Evolutionary conservation across 2,329 filamentous ascomycete species (phyloP).

Genomic region (Raffaelea ambrosiae): DNA sequence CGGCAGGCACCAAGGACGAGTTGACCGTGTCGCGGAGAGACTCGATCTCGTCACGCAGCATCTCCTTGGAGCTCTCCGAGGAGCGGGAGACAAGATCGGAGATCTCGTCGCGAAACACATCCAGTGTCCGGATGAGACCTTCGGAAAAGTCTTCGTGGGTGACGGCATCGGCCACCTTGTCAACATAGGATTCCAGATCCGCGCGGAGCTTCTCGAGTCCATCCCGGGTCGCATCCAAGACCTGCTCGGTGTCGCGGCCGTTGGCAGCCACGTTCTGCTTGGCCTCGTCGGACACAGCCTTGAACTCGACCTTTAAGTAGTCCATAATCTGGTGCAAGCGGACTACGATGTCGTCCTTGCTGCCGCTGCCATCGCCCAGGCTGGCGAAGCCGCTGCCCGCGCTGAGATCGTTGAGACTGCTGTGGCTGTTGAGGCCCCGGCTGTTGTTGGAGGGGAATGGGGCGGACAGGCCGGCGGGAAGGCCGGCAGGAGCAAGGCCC

Average conservation of each 20-base stretch:
- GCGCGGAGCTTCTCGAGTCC: constrained; percentile 71
- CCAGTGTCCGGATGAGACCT: constrained; percentile 54
- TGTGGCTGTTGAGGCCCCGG: background rate
- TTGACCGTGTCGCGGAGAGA: constrained; percentile 72
- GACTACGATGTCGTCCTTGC: constrained; percentile 37
- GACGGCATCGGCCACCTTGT: constrained; percentile 58
- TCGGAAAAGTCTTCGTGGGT: constrained; percentile 74
- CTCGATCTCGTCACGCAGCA: constrained; percentile 75
- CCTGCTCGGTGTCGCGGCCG: constrained; percentile 77
- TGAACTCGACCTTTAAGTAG: constrained; percentile 50
- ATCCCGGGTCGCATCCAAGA: constrained; percentile 80
- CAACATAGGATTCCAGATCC: constrained; percentile 76
- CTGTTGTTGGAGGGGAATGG: constrained; percentile 26
- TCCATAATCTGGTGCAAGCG: constrained; percentile 59
- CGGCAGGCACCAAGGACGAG: constrained; percentile 54
- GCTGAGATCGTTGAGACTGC: too few relatives aligned
- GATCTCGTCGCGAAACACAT: constrained; percentile 60
- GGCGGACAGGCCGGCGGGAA: too few relatives aligned
- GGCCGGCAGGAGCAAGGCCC: too few relatives aligned
- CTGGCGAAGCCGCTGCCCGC: too few relatives aligned
- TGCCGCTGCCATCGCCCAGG: too few relatives aligned
- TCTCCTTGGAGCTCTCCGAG: constrained; percentile 48
- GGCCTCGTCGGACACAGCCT: constrained; percentile 50
- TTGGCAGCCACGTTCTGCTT: constrained; percentile 75
- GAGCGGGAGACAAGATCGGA: constrained; percentile 46